phyloP scores from a whole-genome alignment of 2,329 filamentous ascomycete species.

The Aspergillus sp. region DNA sequence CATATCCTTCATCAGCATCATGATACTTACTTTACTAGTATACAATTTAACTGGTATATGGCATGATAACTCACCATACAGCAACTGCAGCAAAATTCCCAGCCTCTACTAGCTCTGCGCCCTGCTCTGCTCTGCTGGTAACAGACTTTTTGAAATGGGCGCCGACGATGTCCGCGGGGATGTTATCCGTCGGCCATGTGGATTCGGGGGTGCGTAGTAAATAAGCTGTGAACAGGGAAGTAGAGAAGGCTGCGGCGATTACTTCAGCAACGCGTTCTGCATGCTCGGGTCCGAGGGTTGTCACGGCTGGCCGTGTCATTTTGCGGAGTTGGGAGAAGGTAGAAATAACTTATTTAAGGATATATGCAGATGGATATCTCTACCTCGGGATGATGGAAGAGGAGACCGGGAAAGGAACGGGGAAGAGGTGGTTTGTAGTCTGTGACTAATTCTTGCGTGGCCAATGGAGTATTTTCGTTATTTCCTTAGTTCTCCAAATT shows the following conservation, averaged over 20 bases:
- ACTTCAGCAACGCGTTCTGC: not conserved
- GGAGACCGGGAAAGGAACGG: too few species aligned
- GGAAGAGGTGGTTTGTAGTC: too few species aligned
- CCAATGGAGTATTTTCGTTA: too few species aligned
- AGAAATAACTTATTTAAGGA: not conserved
- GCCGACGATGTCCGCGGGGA: not conserved
- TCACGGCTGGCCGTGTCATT: not conserved
- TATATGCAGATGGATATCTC: not conserved
- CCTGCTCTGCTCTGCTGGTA: not conserved
- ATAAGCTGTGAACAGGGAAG: not conserved
- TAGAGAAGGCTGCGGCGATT: not conserved
- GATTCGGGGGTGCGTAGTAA: not conserved
- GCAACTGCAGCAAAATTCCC: not conserved
- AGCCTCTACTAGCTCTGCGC: not conserved
- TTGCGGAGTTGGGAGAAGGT: not conserved
- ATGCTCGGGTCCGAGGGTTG: not conserved
- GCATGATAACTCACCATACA: not conserved
- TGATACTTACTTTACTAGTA: not conserved
- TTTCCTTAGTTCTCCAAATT: too few species aligned
- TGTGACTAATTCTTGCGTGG: too few species aligned
- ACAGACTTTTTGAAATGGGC: not conserved
- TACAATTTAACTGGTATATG: too few species aligned
- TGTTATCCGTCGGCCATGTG: not conserved
- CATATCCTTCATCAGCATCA: not conserved
- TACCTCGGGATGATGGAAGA: not conserved